Percentiles rank a stretch among this genome's conserved stretches.
Conservation (phyloP, 1,139 yeast genomes). For the Candida tetrigidarum region DNA sequence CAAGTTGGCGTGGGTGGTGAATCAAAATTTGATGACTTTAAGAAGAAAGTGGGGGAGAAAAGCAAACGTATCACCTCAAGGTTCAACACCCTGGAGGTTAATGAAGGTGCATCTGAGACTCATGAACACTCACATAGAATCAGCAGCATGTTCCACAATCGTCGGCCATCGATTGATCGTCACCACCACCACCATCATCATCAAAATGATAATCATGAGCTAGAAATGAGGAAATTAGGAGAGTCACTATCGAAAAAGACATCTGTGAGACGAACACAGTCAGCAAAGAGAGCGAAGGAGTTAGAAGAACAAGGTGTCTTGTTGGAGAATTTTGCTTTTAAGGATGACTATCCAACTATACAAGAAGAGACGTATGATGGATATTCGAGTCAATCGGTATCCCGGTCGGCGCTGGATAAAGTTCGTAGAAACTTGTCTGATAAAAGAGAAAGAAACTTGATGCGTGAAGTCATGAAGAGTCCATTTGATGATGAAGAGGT, state of each 20-base stretch:
- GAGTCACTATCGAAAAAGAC: slow-evolving; percentile 33
- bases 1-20: not conserved
- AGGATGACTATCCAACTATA: slow-evolving; percentile 21
- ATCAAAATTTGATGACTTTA: slow-evolving; percentile 2
- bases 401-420: slow-evolving; percentile 9
- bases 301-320: slow-evolving; percentile 13
- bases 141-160: slow-evolving; percentile 5
- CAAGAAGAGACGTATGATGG: slow-evolving; percentile 20
- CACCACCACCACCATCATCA: not conserved
- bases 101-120: not conserved
- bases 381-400: slow-evolving; percentile 19
- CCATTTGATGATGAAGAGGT: slow-evolving; percentile 8
- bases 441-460: slow-evolving; percentile 4
- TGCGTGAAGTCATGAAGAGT: slow-evolving; percentile 8
- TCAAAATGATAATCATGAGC: no score
- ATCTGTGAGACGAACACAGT: slow-evolving; percentile 30
- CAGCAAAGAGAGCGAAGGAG: slow-evolving; percentile 10
- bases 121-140: not conserved
- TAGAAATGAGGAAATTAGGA: slow-evolving; percentile 36
- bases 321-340: slow-evolving; percentile 16
- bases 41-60: not conserved
- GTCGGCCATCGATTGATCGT: not conserved
- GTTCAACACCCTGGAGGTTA: not conserved
- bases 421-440: not conserved
- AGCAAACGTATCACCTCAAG: slow-evolving; percentile 4